Evolutionary conservation across 2,329 filamentous ascomycete species (phyloP).

Genomic region (Colletotrichum nymphaeae): DNA sequence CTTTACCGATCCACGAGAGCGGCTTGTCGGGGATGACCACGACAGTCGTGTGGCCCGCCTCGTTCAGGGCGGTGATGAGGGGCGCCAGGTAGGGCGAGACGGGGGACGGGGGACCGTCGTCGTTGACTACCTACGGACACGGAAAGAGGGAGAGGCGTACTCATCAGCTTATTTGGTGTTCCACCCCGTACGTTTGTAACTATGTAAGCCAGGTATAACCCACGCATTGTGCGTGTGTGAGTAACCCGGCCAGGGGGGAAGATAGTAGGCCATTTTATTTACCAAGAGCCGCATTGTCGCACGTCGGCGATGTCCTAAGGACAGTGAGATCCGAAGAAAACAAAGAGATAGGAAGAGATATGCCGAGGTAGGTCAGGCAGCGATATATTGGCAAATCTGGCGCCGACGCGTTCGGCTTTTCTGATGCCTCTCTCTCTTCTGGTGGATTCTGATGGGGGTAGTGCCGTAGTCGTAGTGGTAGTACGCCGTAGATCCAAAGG

Average conservation of each 20-base stretch:
- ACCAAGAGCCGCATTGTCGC: slow-evolving; percentile 35
- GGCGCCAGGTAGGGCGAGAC: slow-evolving; percentile 70
- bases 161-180: not conserved
- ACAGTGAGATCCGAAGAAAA: not conserved
- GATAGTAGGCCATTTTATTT: not conserved
- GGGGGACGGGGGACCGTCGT: slow-evolving; percentile 70
- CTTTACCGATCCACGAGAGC: slow-evolving; percentile 82
- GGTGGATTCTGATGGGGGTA: not conserved
- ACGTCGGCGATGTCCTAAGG: slow-evolving; percentile 21
- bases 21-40: slow-evolving; percentile 78
- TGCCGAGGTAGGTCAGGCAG: not conserved
- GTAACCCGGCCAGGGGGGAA: not conserved
- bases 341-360: not conserved
- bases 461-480: too few species aligned
- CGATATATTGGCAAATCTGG: not conserved
- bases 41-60: slow-evolving; percentile 74
- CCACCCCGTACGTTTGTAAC: not conserved
- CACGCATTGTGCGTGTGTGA: not conserved
- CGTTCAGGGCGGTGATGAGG: slow-evolving; percentile 62
- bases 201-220: not conserved
- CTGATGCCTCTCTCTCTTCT: not conserved
- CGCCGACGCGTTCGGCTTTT: not conserved
- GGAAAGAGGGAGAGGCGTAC: not conserved
- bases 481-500: not conserved
- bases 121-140: slow-evolving; percentile 54